Percentiles rank a stretch among this genome's conserved stretches.
Conservation (phyloP, 768 basidiomycete genomes). For the Hericium erinaceus region DNA sequence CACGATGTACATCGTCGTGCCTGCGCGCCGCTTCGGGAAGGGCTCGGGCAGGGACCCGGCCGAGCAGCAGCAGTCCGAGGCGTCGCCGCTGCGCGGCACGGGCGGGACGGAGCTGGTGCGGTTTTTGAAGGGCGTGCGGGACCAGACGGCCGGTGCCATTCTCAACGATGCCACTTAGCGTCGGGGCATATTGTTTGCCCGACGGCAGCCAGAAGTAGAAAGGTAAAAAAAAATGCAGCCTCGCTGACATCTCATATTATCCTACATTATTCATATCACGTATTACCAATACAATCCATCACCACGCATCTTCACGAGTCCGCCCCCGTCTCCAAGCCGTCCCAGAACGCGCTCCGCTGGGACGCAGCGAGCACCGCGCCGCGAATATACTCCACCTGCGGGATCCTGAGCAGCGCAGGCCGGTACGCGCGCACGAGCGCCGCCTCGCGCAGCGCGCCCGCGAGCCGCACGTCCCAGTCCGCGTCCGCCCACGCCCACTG, state of each 20-base stretch:
- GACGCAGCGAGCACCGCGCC: not conserved
- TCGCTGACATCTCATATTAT: not conserved
- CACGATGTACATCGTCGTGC: slow-evolving; percentile 45
- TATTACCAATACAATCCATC: not conserved
- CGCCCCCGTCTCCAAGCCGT: not conserved
- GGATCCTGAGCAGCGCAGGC: not conserved
- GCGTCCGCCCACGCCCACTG: not conserved
- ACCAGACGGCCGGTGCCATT: slow-evolving; percentile 33
- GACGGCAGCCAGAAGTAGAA: not conserved
- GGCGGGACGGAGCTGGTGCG: slow-evolving; percentile 48
- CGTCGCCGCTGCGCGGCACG: slow-evolving; percentile 35
- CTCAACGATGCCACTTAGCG: slow-evolving; percentile 3
- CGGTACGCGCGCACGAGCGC: not conserved
- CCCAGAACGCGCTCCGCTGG: not conserved
- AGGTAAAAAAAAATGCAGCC: not conserved
- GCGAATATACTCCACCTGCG: not conserved
- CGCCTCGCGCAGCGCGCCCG: not conserved
- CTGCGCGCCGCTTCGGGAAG: slow-evolving; percentile 28
- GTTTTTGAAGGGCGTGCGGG: slow-evolving; percentile 49
- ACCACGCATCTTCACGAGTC: not conserved
- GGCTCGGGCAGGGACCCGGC: not conserved
- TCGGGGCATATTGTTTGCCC: too few species aligned
- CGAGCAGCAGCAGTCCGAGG: not conserved
- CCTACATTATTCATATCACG: too few species aligned
- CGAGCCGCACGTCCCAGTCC: not conserved